Base-by-base conservation (phyloP, 164 flowering plant genomes). In the Vitis cinerea region DNA sequence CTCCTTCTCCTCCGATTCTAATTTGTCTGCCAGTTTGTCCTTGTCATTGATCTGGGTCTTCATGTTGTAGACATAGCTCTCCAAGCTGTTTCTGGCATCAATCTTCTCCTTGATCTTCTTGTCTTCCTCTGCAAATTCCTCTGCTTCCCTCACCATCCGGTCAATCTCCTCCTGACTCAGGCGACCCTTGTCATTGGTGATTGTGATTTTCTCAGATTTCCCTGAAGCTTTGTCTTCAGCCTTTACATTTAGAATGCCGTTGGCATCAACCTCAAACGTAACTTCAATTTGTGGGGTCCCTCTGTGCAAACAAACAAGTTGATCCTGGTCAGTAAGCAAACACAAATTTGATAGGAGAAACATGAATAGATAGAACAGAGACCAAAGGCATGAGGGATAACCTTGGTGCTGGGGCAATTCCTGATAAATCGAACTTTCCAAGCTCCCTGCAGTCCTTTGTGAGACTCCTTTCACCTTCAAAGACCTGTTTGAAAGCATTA, bases 401-500 rank as follows among this genome's bases (percentile, higher is more conserved):
- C 86, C 83, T 83, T 75, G 86, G 88, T 44, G 88, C 86, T 27
- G 88, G 83, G 19, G 86, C 59, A 15, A 85, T 83, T 29, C 86
- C 88, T 8, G 79, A 64, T n/a, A 85, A 64, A 30, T 78, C 86
- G 23, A 85, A 85, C 52, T 81, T 79, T 8, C 88, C 88, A 6
- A 83, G 83, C 59, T 74, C 71, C 66, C 80, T 74, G 67, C 80
- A 76, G 65, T 82, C 82, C 63, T 77, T 76, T 56, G 84, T 72
- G 11, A 80, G 77, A 63, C 83, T 75, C 70, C 85, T 77, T 75
- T 82, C 85, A 66, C 85, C 85, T 75, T 82, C 82, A 66, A 75
- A 82, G 52, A 82, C 84, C 79, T 79, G 68, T 37, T 23, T 0
- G 44, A 19, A 10, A 51, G n/a, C 67, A 64, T 19, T 8, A 53